phyloP scores from a whole-genome alignment of 2,329 filamentous ascomycete genomes.

The Alternaria angustiovoidea region DNA sequence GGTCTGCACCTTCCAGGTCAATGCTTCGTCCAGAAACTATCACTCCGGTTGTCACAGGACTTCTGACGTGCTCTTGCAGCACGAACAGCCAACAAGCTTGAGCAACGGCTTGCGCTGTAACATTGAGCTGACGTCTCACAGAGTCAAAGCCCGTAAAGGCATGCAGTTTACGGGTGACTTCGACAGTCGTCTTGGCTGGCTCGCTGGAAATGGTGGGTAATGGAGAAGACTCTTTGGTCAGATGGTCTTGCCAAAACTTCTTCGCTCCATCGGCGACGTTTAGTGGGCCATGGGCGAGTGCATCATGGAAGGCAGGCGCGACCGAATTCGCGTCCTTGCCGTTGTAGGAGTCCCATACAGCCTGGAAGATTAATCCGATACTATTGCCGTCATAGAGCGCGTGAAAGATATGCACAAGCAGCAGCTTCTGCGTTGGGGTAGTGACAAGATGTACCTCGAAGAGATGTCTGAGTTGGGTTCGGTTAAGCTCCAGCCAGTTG shows the following conservation, averaged over 20 bases:
- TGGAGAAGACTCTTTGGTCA: constrained; percentile 51
- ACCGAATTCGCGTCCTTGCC: constrained; percentile 31
- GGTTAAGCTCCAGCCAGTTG: constrained; percentile 65
- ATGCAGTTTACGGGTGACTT: constrained; percentile 46
- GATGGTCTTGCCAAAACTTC: constrained; percentile 72
- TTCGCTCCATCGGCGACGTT: constrained; percentile 56
- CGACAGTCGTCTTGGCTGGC: constrained; percentile 28
- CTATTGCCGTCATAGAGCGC: constrained; percentile 87
- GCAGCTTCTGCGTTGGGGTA: constrained; percentile 39
- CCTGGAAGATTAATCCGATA: constrained; percentile 70
- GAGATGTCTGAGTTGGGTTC: constrained; percentile 59
- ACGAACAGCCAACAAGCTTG: constrained; percentile 77
- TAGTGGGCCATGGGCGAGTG: constrained; percentile 75
- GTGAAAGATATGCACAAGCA: constrained; percentile 80
- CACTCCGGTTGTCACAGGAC: constrained; percentile 70
- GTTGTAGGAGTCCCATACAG: constrained; percentile 64
- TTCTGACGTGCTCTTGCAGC: constrained; percentile 61
- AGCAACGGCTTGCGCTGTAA: constrained; percentile 80
- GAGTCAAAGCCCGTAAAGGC: constrained; percentile 57
- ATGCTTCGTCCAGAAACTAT: constrained; percentile 81
- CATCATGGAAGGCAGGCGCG: constrained; percentile 69
- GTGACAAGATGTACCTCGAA: constrained; percentile 60
- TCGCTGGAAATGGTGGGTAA: constrained; percentile 39
- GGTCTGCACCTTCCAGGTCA: constrained; percentile 69
- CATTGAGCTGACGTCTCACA: constrained; percentile 67